Base-by-base conservation (phyloP, 257 asterid species). In the Jacaranda copaia region DNA sequence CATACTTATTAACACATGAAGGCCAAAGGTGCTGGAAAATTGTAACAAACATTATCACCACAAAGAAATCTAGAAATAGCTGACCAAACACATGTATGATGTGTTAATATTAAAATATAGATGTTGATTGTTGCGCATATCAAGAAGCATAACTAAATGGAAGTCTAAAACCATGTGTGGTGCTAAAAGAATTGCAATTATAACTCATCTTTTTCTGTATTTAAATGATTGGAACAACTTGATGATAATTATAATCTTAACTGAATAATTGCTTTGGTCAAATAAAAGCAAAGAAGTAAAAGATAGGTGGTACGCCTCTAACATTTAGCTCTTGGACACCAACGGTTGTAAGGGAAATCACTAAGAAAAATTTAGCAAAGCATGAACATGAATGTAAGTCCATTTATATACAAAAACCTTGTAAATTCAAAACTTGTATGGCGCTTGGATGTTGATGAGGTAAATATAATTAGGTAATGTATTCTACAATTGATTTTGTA, bases 161-260 rank as follows among this genome's bases (percentile, higher is more conserved):
- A 65, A 16, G 38, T 43, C 39, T 18, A 9, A 14, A 35, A 12
- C 19, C 68, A 61, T 61, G 46, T 11, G 20, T 4, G 18, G 6
- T n/a, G n/a, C 65, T 70, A n/a, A 7, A 40, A 58, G 58, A 43
- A 42, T 7, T 40, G 20, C 32, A 72, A 9, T 42, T 38, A 32
- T 67, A 15, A 42, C 20, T 32, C 64, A 15, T 43, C 15, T 55
- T 4, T 20, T 55, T 6, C 2, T 2, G 32, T 36, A 14, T 14
- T 74, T 3, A 74, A 63, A 62, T 76, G 66, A 18, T 49, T 56
- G 55, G 36, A 66, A 40, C 66, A 16, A 15, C 71, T 38, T 64
- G 73, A 45, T 53, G 53, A 19, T 40, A n/a, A 68, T 25, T 59
- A 0, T 35, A 13, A 16, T 43, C 15, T 32, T 5, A 32, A 15